Base-by-base conservation (phyloP, 257 asterid genomes). In the Leonotis leonurus region DNA sequence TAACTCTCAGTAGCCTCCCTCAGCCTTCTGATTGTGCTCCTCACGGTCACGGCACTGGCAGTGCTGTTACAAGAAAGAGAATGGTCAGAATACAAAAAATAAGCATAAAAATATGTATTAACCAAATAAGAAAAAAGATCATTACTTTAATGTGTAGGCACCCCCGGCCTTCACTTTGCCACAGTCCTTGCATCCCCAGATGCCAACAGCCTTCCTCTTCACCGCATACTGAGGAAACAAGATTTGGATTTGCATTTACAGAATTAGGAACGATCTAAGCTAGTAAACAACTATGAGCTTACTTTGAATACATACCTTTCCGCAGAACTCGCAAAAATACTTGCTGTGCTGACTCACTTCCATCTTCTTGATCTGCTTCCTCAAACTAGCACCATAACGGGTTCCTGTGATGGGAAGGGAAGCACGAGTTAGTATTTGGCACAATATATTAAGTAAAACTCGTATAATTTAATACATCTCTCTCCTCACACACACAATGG, bases 321-420 rank as follows among this genome's bases (percentile, higher is more conserved):
- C 90, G 29, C 87, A 83, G 29, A 83, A 83, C 74, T 83, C 90
- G 7, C 90, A 83, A 44, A 83, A 80, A 24, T 78, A 83, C 78
- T 80, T 83, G 77, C 83, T 78, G 62, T 83, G 87, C 76, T 83
- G 87, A 39, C 87, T 81, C 1, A 81, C 81, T 61, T 81, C 87
- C 87, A 81, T 81, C 71, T 81, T 81, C 80, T 80, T 80, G 37
- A 83, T 83, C 73, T 80, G 85, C 80, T 83, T 83, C 30, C 90
- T 77, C 85, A 83, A 77, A 78, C 90, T 80, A 52, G 90, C 90
- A 78, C 90, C 90, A 68, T 83, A 83, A 30, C 90, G 85, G 60
- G 90, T 83, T 16, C 90, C 90, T 83, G 66, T 40, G 45, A 40
- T 8, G 37, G 6, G 1, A 5, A 30, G 36, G 1, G 7, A 58